Base-by-base conservation (phyloP, 441 rosid species). In the Gossypium lobatum region DNA sequence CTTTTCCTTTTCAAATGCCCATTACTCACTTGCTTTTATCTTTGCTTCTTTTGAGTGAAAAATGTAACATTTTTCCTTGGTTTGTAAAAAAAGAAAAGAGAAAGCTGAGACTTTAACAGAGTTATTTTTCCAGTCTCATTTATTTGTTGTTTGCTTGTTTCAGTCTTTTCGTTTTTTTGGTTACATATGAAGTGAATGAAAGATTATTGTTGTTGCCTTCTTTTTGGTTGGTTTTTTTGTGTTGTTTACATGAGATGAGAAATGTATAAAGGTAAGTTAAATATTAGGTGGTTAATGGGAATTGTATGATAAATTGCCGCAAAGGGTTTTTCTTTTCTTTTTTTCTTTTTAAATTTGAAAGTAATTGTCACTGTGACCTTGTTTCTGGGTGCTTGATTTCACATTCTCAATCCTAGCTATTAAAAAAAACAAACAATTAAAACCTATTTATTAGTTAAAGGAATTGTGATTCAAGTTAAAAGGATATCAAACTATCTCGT, bases 251-350 rank as follows among this genome's bases (percentile, higher is more conserved):
- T 50, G 17, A 46, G 57, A 66, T 54, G 58, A n/a, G 18, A 31
- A 55, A 39, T 16, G 48, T 72, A 37, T 72, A 53, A 34, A 13
- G 61, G 20, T 76, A 42, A 21, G 42, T 17, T 39, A 39, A 20
- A 25, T 61, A 6, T 20, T 64, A 5, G 54, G 23, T 59, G 77
- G 31, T 71, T 69, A 6, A 77, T 16, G 7, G 42, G 17, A 55
- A 65, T 23, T 79, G 48, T 70, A 42, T 66, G 71, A 58, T 71
- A 42, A 73, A 64, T 72, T 72, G 73, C 70, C 69, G 55, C 17
- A 37, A 18, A 28, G 61, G 34, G 58, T 2, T 3, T 42, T 66
- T 14, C 39, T 5, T 34, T 61, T 1, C 5, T 34, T 31, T 34
- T 13, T 20, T n/a, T 46, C 34, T n/a, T 39, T 39, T 39, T 39